Evolutionary conservation across 1,284 basidiomycete genomes (phyloP).

Genomic region (Peniophora sp.): DNA sequence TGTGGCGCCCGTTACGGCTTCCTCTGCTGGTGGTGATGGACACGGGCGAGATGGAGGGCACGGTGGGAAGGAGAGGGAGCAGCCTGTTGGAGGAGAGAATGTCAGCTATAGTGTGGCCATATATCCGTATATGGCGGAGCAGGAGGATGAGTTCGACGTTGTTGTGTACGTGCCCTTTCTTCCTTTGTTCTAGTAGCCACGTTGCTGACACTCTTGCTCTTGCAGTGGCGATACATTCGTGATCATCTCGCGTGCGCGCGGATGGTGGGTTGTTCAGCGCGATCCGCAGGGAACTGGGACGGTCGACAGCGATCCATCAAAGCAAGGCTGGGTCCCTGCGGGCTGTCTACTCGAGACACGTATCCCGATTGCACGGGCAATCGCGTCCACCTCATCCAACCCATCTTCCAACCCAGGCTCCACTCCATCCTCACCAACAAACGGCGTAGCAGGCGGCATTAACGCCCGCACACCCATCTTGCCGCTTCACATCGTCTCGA

Average conservation of each 20-base stretch:
- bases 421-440: slow-evolving; percentile 28
- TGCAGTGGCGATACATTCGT: slow-evolving; percentile 83
- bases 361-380: slow-evolving; percentile 69
- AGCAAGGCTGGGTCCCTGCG: slow-evolving; percentile 86
- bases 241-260: slow-evolving; percentile 87
- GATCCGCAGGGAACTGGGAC: slow-evolving; percentile 83
- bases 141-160: slow-evolving; percentile 97
- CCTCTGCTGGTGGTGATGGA: not conserved
- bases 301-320: slow-evolving; percentile 64
- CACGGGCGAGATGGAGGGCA: too few relatives aligned
- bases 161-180: slow-evolving; percentile 63
- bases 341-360: slow-evolving; percentile 93
- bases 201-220: slow-evolving; percentile 5
- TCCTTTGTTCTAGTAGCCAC: slow-evolving; percentile 1
- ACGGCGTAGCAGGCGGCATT: slow-evolving; percentile 5
- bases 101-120: slow-evolving; percentile 75
- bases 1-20: slow-evolving; percentile 7
- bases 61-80: too few relatives aligned
- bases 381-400: slow-evolving; percentile 65
- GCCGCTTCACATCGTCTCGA: slow-evolving; percentile 83
- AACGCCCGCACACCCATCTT: slow-evolving; percentile 65
- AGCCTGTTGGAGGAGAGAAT: too few relatives aligned
- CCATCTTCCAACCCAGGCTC: slow-evolving; percentile 22
- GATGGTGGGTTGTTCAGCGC: slow-evolving; percentile 98
- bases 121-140: slow-evolving; percentile 93